A percentile compares a stretch with the other conserved stretches of the same genome.
These are phyloP conservation scores for Canna indica DNA, from an alignment of 176 grass and related monocot species.

Conservation along the genomic window DNA sequence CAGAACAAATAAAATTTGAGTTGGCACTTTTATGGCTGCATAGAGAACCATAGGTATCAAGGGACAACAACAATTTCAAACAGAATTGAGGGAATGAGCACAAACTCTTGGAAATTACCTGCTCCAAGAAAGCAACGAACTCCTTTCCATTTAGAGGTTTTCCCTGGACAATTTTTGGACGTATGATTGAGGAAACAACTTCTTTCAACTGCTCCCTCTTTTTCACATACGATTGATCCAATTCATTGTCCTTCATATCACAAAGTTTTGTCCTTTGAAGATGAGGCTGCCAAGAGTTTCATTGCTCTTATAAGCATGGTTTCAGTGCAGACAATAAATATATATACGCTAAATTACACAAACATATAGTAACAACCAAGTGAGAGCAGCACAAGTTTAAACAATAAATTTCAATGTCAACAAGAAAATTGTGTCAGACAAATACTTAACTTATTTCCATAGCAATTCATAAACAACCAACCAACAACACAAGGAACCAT, in stretches of 20 bases:
- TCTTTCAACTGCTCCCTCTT: conserved; percentile 76
- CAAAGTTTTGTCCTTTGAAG: conserved; percentile 94
- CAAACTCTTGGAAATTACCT: conserved; percentile 31
- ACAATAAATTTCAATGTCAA: background rate
- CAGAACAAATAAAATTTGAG: conserved; percentile 7
- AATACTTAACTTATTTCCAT: background rate
- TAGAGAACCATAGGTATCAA: background rate
- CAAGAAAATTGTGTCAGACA: background rate
- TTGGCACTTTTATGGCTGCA: background rate
- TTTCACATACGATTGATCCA: conserved; percentile 55
- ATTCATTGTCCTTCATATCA: conserved; percentile 65
- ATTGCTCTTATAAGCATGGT: background rate
- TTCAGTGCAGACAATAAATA: background rate
- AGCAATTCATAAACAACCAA: background rate
- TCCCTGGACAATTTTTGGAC: conserved; percentile 76
- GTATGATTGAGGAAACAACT: conserved; percentile 66
- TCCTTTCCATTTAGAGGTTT: conserved; percentile 76
- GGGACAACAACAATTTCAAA: background rate
- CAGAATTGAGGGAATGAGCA: background rate
- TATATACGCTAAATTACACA: too few species aligned
- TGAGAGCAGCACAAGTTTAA: too few species aligned
- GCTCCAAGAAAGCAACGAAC: conserved; percentile 73
- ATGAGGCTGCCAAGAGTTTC: conserved; percentile 61
- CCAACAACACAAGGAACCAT: background rate
- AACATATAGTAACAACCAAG: too few species aligned